A percentile compares a stretch with the other conserved stretches of the same genome.
Evolutionary conservation across 768 basidiomycete species (phyloP).

Genomic region (Termitomyces titanicus): DNA sequence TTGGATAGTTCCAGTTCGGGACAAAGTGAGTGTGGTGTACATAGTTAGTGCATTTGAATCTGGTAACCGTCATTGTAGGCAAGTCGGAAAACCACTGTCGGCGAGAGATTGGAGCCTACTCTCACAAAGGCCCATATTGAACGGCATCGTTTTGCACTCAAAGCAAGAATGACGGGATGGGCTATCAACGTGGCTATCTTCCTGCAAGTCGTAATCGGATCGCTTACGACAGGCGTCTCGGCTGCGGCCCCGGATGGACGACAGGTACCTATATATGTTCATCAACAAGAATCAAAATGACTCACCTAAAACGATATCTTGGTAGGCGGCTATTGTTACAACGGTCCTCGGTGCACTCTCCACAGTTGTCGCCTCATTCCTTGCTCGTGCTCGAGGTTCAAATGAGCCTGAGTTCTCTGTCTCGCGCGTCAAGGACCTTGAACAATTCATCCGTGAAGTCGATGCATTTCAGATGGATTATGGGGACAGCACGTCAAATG

Average conservation of each 20-base stretch:
- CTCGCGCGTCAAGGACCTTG: slow-evolving; percentile 54
- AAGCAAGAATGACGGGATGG: slow-evolving; percentile 38
- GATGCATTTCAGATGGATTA: slow-evolving; percentile 57
- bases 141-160: slow-evolving; percentile 38
- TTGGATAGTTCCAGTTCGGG: not conserved
- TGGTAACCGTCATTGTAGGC: not conserved
- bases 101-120: slow-evolving; percentile 46
- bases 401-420: slow-evolving; percentile 66
- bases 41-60: not conserved
- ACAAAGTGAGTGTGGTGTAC: not conserved
- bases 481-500: slow-evolving; percentile 36
- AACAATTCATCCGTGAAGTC: slow-evolving; percentile 63
- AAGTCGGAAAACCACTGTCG: not conserved
- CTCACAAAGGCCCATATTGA: slow-evolving; percentile 42
- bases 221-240: slow-evolving; percentile 63
- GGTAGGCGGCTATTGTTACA: slow-evolving; percentile 33
- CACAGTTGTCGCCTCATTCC: slow-evolving; percentile 67
- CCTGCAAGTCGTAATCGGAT: slow-evolving; percentile 60
- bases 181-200: slow-evolving; percentile 49
- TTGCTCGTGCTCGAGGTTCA: slow-evolving; percentile 67
- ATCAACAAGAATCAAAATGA: not conserved
- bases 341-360: slow-evolving; percentile 48
- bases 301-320: not conserved
- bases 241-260: slow-evolving; percentile 36
- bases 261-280: slow-evolving; percentile 26